Base-by-base conservation (phyloP, 1,139 yeast species). In the Hyphopichia burtonii region DNA sequence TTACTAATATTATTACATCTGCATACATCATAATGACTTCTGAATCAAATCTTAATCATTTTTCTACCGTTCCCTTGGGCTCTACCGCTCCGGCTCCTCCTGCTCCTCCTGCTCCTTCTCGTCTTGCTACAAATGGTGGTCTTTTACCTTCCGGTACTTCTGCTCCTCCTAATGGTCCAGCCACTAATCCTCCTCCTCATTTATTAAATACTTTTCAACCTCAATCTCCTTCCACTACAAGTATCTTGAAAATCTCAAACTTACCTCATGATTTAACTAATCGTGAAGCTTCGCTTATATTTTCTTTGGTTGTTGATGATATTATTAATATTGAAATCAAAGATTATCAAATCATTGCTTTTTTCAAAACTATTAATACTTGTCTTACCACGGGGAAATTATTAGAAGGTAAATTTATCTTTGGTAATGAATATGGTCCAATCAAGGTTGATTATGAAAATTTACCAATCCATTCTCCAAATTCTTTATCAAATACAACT, bases 281-380 rank as follows among this genome's bases (percentile, higher is more conserved):
- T 27, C 80, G 96, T 56, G 98, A 91, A 61, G 85, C 93, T 16
- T 74, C 80, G 34, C 71, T 87, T 30, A 73, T 91, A 27, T 91
- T 91, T 59, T 78, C 96, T 7, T 73, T 91, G 51, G 95, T 95
- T 16, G 72, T 77, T 44, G 96, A 88, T 52, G 88, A 86, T 51
- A 59, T 82, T 30, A 63, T 63, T 25, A 62, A 70, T 49, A 74
- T 86, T 40, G 96, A 87, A 51, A 62, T 88, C 40, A 66, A 67
- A 36, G 73, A 72, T 45, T 70, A 63, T 44, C 67, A 71, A 28
- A 70, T 84, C 30, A 66, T 69, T 45, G 96, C 93, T 5, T 80
- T 73, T 54, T 87, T 89, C 66, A 78, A 75, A 50, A 77, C 83
- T 39, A 59, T 78, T 38, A 75, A 77, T 47, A 74, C 88, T 34